Evolutionary conservation across 73 alveolate genomes (phyloP), one percentile per base, ranked within the genome.

Genomic region (Uronychia setigera): DNA sequence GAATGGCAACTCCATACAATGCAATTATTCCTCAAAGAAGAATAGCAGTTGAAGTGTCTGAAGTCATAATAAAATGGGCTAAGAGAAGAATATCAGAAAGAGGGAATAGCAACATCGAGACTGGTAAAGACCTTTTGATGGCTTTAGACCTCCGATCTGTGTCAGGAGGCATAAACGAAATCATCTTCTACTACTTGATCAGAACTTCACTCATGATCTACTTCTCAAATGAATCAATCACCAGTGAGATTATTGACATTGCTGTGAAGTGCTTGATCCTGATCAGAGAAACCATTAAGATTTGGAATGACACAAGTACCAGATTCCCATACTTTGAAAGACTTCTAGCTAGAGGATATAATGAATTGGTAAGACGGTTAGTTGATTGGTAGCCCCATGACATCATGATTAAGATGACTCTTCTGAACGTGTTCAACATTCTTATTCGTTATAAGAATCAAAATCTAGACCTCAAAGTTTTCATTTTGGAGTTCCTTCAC

Each of bases 251-350:
- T 29, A 27, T 74, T 1, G 93, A 87, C 26, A 30, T 87, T 26
- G 58, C 89, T 30, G 58, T 59, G 59, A 29, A 59, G 31, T 80
- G 85, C 59, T 81, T 87, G 31, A 80, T 58, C 28, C 35, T 79
- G 59, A 87, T 87, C 19, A 80, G 67, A 59, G 78, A 80, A 27
- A 32, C 83, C 32, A 81, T 87, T 32, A 74, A 60, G 80, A 84
- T 74, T 19, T 81, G 76, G 60, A 32, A 84, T 14, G 84, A 67
- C 60, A 80, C 77, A 27, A 59, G 85, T 1, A 80, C 74, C 26
- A 58, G 77, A 32, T 87, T 87, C 89, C 93, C 93, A 1, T 87
- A n/a, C 86, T 87, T 87, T 81, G 60, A 74, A 32, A 80, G 83
- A 30, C 81, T 87, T 25, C 58, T 87, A 13, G 87, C 83, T 26